Base-by-base conservation (phyloP, 2,329 filamentous ascomycete species). In the Cladosporium sphaerospermum region DNA sequence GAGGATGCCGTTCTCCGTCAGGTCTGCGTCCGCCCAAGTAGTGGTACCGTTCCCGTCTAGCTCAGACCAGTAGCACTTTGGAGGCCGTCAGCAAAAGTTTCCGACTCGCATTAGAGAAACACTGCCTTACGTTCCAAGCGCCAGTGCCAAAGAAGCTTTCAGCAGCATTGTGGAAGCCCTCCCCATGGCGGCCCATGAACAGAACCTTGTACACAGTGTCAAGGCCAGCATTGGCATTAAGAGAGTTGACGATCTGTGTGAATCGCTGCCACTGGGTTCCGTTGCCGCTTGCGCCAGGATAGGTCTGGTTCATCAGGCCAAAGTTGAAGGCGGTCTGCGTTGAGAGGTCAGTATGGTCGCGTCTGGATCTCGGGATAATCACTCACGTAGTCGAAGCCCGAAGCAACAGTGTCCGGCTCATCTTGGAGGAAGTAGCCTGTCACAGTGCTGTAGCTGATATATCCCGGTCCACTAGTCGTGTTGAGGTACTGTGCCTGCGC, bases 171-270 rank as follows among this genome's bases (percentile, higher is more conserved):
- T 84, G 78, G 52, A 72, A 71, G 6, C 85, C 85, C 66, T 88
- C 78, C 8, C 85, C 86, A 61, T 89, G 85, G 39, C 85, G 79
- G 19, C 81, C 84, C 68, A 88, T 75, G 67, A 84, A 84, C n/a
- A 88, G 65, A 2, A 89, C 75, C 61, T 85, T 84, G 71, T 86
- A 88, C 81, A 54, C 85, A 9, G 78, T 76, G 45, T 75, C 75
- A 8, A 67, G 66, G n/a, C 63, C 63, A 1, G 71, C 67, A 2
- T 75, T 65, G 3, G 65, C 66, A 68, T 87, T 87, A 49, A 88
- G 65, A 10, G 72, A 68, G 11, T 74, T 64, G 39, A 88, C 77
- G 59, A 83, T 81, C 54, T 77, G 68, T 45, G 75, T 73, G 56
- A 88, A 85, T 14, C 79, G 77, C 67, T 85, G 73, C 84, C 84